Evolutionary conservation across 805 yeast species (phyloP).

Genomic region (Wickerhamiella qilinensis): DNA sequence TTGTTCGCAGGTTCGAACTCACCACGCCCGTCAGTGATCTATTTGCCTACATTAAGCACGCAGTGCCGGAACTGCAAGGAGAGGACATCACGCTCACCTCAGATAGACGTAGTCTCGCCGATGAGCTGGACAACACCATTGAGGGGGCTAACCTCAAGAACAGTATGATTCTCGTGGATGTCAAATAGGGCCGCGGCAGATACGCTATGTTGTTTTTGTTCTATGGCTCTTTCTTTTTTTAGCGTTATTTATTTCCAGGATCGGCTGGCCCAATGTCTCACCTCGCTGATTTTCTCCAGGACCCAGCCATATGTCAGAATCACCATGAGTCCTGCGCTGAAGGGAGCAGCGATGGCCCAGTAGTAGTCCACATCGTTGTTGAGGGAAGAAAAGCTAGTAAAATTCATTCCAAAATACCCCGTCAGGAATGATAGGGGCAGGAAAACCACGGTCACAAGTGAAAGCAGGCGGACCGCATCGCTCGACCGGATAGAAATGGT

Average conservation of each 20-base stretch:
- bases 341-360: conserved; percentile 32
- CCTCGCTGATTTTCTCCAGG: conserved; percentile 1
- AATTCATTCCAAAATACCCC: conserved; percentile 47
- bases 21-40: conserved; percentile 42
- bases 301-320: conserved; percentile 17
- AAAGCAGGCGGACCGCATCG: conserved; percentile 36
- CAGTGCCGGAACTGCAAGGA: conserved; percentile 29
- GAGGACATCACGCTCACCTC: conserved; percentile 39
- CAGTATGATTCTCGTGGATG: conserved; percentile 64
- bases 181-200: conserved; percentile 3
- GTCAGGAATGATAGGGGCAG: conserved; percentile 45
- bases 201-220: too few species aligned
- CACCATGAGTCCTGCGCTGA: conserved; percentile 17
- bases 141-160: conserved; percentile 66
- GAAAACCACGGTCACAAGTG: conserved; percentile 41
- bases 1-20: conserved; percentile 50
- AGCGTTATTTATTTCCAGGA: too few species aligned
- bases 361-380: conserved; percentile 27
- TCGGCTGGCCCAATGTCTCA: neutral
- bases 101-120: conserved; percentile 43
- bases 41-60: conserved; percentile 51
- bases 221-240: too few species aligned
- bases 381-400: conserved; percentile 27
- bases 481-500: conserved; percentile 40
- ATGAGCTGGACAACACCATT: conserved; percentile 38